Percentiles rank a stretch among this genome's conserved stretches.
These are phyloP conservation scores for Dissophora ornata DNA, from an alignment of 192 early-diverging fungal species.

Conservation along the genomic window DNA sequence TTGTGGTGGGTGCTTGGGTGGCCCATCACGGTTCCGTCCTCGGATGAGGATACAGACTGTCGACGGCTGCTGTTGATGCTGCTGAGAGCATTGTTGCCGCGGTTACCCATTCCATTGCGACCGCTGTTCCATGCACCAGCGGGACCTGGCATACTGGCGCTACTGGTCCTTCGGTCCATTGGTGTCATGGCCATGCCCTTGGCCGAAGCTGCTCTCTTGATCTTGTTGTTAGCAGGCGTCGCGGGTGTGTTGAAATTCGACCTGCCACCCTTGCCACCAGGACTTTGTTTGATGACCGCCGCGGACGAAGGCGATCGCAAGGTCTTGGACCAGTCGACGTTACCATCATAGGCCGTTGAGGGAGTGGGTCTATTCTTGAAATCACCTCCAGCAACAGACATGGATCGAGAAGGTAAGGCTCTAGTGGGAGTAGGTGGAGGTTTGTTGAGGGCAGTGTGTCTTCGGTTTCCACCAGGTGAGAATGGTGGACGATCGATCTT, in stretches of 20 bases:
- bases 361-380: not conserved
- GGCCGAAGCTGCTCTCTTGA: not conserved
- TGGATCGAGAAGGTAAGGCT: constrained; percentile 13
- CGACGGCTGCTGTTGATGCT: not conserved
- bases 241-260: constrained; percentile 10
- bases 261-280: not conserved
- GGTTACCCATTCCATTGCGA: not conserved
- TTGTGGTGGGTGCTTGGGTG: not conserved
- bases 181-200: not conserved
- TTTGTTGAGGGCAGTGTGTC: constrained; percentile 30
- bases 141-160: not conserved
- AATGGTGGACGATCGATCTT: constrained; percentile 40
- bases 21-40: constrained; percentile 42
- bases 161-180: constrained; percentile 9
- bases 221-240: not conserved
- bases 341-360: not conserved
- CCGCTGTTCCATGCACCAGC: not conserved
- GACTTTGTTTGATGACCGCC: not conserved
- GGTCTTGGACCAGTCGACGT: constrained; percentile 28
- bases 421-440: constrained; percentile 15
- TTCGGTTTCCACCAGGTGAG: constrained; percentile 36
- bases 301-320: constrained; percentile 25
- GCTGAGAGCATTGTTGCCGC: not conserved
- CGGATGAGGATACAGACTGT: constrained; percentile 17
- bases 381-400: constrained; percentile 22